These are phyloP conservation scores for Phytophthora sp. DNA, from an alignment of 352 stramenopile genomes.

Conservation along the genomic window DNA sequence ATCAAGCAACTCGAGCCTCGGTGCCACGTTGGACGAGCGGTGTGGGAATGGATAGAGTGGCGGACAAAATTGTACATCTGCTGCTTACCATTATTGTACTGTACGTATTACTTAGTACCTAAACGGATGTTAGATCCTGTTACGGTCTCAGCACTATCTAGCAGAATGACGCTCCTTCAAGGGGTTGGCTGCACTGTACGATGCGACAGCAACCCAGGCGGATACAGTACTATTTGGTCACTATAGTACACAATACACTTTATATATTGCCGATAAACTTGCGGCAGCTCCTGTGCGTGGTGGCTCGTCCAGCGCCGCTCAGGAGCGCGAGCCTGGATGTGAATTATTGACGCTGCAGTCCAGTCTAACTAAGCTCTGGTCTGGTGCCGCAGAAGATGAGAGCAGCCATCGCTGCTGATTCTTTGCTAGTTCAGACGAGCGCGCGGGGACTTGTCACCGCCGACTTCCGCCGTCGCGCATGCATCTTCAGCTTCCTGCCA, in stretches of 20 bases:
- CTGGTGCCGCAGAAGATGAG: slow-evolving; percentile 46
- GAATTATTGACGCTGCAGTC: slow-evolving; percentile 40
- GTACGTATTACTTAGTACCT: not conserved
- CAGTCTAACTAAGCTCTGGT: slow-evolving; percentile 34
- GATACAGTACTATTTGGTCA: too few relatives aligned
- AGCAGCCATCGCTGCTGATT: slow-evolving; percentile 45
- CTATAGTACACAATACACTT: not conserved
- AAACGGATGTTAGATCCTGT: too few relatives aligned
- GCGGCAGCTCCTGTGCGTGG: not conserved
- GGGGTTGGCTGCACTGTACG: too few relatives aligned
- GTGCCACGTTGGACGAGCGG: slow-evolving; percentile 32
- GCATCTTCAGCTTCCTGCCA: slow-evolving; percentile 31
- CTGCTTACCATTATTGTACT: not conserved
- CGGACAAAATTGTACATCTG: not conserved
- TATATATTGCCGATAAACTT: not conserved
- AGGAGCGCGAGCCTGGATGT: slow-evolving; percentile 40
- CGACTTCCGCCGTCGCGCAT: slow-evolving; percentile 28
- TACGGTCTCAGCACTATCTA: too few relatives aligned
- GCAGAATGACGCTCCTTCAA: too few relatives aligned
- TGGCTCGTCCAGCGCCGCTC: slow-evolving; percentile 40
- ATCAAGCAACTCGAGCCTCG: slow-evolving; percentile 28
- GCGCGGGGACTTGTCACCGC: slow-evolving; percentile 5
- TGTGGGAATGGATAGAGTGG: slow-evolving; percentile 21
- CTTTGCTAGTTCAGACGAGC: slow-evolving; percentile 36
- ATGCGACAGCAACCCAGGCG: too few relatives aligned